A percentile compares a stretch with the other conserved stretches of the same genome.
phyloP scores from a whole-genome alignment of 108 stramenopile species.

The Nitzschia palea region DNA sequence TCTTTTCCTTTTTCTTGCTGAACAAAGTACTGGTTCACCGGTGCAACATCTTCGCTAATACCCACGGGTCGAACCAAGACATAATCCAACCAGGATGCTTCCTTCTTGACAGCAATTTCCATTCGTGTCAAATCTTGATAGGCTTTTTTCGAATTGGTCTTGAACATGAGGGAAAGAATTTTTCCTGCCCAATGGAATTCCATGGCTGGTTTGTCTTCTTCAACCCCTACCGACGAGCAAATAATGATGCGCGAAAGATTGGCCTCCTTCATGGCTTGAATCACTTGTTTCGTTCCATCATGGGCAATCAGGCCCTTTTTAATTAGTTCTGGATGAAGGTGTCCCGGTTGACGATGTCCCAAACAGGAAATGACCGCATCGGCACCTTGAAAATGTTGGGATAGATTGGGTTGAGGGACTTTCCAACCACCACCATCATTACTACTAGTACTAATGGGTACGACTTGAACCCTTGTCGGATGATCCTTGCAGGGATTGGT shows the following conservation, averaged over 20 bases:
- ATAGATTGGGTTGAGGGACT: slow-evolving; percentile 6
- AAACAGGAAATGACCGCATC: slow-evolving; percentile 69
- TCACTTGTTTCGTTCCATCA: slow-evolving; percentile 61
- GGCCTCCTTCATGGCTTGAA: slow-evolving; percentile 54
- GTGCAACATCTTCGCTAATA: slow-evolving; percentile 50
- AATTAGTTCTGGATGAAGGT: slow-evolving; percentile 21
- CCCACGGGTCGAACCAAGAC: slow-evolving; percentile 74
- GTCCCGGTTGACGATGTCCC: slow-evolving; percentile 69
- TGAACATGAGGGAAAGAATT: slow-evolving; percentile 46
- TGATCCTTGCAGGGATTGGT: slow-evolving; percentile 14
- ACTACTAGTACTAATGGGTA: neutral
- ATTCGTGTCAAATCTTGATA: slow-evolving; percentile 56
- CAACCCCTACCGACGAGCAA: slow-evolving; percentile 58
- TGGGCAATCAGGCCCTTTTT: slow-evolving; percentile 18
- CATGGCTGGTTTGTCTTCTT: slow-evolving; percentile 47
- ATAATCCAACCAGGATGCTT: slow-evolving; percentile 42
- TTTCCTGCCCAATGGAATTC: slow-evolving; percentile 55
- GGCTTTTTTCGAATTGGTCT: slow-evolving; percentile 36
- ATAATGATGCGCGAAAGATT: slow-evolving; percentile 48
- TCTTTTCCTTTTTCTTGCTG: slow-evolving; percentile 58
- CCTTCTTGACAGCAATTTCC: slow-evolving; percentile 32
- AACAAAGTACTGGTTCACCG: slow-evolving; percentile 42
- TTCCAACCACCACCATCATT: slow-evolving; percentile 11
- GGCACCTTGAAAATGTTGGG: slow-evolving; percentile 36
- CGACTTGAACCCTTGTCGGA: slow-evolving; percentile 8